Percentiles rank a stretch among this genome's conserved stretches.
These are phyloP conservation scores for Bryopsis sp. DNA, from an alignment of 139 green algal genomes.

Conservation along the genomic window DNA sequence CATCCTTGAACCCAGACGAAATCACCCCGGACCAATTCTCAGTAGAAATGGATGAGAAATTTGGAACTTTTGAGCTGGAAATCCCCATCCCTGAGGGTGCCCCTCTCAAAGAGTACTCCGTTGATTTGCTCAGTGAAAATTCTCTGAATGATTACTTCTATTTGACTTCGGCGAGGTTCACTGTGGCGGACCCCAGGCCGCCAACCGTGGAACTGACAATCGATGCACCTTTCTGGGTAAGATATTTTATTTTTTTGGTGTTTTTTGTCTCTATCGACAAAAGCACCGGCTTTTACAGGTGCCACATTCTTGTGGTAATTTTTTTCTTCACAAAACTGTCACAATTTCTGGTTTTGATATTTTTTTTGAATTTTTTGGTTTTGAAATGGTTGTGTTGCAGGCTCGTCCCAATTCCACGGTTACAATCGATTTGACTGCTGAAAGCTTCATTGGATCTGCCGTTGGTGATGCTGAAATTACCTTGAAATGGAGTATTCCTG, in stretches of 20 bases:
- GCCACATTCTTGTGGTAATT: too few species aligned
- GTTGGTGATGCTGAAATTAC: constrained; percentile 7
- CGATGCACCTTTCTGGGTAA: constrained; percentile 21
- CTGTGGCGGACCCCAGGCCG: constrained; percentile 33
- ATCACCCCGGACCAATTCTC: too few species aligned
- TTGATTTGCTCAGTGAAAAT: too few species aligned
- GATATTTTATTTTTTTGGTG: too few species aligned
- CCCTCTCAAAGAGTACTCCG: not conserved
- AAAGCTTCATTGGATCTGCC: constrained; percentile 17
- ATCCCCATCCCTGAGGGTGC: constrained; percentile 2
- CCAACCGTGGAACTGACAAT: constrained; percentile 35
- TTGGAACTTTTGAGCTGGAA: constrained; percentile 11
- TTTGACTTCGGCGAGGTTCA: constrained; percentile 23
- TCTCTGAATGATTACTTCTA: not conserved
- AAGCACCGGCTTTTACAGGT: too few species aligned
- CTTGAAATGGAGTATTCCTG: not conserved
- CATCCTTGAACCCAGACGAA: too few species aligned
- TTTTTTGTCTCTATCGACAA: too few species aligned
- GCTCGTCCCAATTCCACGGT: not conserved
- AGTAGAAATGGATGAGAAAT: not conserved
- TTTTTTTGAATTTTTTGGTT: too few species aligned
- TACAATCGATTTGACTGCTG: not conserved
- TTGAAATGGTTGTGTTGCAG: too few species aligned
- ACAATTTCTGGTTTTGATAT: too few species aligned
- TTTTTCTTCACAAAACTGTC: too few species aligned